phyloP scores from a whole-genome alignment of 2,329 filamentous ascomycete genomes.

The Samsoniella hepiali region DNA sequence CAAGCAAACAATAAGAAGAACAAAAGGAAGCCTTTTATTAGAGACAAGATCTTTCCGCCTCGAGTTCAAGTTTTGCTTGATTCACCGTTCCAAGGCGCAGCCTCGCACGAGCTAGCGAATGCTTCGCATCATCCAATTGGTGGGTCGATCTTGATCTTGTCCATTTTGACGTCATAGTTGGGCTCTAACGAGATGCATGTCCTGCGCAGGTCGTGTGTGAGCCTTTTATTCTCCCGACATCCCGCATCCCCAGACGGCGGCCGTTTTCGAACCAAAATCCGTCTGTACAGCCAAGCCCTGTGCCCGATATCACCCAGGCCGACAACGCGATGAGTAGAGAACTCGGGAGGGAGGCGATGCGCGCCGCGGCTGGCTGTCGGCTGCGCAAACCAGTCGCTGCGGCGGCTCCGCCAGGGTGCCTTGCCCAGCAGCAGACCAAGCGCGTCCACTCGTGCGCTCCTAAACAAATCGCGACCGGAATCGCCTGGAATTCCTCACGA shows the following conservation, averaged over 20 bases:
- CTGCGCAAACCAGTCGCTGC: not conserved
- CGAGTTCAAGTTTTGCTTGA: too few relatives aligned
- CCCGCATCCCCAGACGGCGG: not conserved
- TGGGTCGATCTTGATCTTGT: conserved; percentile 16
- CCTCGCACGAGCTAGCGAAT: not conserved
- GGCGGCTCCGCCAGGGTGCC: not conserved
- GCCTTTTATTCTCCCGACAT: conserved; percentile 11
- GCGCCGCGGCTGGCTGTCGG: conserved; percentile 1
- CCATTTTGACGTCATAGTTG: conserved; percentile 17
- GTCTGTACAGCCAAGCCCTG: not conserved
- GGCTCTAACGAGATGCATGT: not conserved
- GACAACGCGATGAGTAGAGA: not conserved
- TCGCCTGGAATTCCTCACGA: not conserved
- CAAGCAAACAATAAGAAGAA: too few relatives aligned
- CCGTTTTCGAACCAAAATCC: not conserved
- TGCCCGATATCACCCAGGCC: not conserved
- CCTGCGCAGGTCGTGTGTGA: not conserved
- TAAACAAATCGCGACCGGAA: not conserved
- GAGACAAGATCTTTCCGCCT: too few relatives aligned
- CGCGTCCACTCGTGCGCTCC: conserved; percentile 6
- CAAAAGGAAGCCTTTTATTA: too few relatives aligned
- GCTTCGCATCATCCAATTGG: conserved; percentile 4
- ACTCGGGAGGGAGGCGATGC: conserved; percentile 12
- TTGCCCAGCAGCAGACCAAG: not conserved
- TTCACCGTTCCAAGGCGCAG: not conserved